These are phyloP conservation scores for Delonix regia DNA, from an alignment of 306 rosid genomes.

Conservation along the genomic window DNA sequence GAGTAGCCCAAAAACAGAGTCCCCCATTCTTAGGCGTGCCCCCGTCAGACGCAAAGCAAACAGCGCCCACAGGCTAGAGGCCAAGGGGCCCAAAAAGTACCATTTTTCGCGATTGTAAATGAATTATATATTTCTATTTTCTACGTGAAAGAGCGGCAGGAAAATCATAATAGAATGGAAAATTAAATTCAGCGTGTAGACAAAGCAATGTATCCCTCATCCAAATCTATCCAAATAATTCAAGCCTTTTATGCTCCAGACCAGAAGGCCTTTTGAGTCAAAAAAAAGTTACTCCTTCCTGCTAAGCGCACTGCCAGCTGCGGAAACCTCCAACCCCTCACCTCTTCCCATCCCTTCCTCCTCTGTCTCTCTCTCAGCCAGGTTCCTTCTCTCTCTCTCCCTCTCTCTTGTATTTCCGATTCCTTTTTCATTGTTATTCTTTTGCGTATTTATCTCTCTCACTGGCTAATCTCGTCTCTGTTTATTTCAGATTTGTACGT, in stretches of 20 bases:
- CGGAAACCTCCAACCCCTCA: neutral
- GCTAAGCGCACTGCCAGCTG: neutral
- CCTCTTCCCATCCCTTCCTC: no score
- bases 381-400: neutral
- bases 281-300: neutral
- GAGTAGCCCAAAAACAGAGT: neutral
- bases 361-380: neutral
- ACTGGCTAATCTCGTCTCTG: constrained; percentile 11
- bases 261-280: neutral
- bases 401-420: neutral
- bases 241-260: neutral
- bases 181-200: neutral
- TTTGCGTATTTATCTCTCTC: neutral
- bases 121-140: no score
- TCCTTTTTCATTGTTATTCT: neutral
- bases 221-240: constrained; percentile 5
- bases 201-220: neutral
- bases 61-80: neutral
- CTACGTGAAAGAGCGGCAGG: neutral
- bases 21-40: neutral
- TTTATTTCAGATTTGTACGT: constrained; percentile 19
- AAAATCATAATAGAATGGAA: neutral
- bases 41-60: neutral
- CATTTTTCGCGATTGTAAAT: no score
- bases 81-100: neutral